A percentile compares a stretch with the other conserved stretches of the same genome.
phyloP scores from a whole-genome alignment of 2,329 filamentous ascomycete species.

The Exophiala bonariae region DNA sequence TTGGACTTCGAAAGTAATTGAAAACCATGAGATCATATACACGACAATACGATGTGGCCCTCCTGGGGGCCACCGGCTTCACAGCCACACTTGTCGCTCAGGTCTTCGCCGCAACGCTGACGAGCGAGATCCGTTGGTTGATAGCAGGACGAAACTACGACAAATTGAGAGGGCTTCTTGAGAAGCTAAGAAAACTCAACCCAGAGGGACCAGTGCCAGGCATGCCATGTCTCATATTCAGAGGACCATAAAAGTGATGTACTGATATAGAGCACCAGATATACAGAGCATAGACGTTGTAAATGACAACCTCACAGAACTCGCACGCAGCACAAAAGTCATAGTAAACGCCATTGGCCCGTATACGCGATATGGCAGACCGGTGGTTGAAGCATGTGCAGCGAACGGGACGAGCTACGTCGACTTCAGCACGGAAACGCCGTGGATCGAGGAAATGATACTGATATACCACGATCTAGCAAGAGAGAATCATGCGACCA shows the following conservation, averaged over 20 bases:
- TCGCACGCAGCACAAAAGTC: slow-evolving; percentile 57
- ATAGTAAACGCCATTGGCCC: slow-evolving; percentile 62
- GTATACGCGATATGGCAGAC: slow-evolving; percentile 61
- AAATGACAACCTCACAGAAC: slow-evolving; percentile 46
- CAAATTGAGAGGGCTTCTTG: slow-evolving; percentile 68
- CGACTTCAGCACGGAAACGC: slow-evolving; percentile 6
- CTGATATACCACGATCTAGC: not conserved
- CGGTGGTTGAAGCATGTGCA: slow-evolving; percentile 60
- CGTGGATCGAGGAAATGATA: slow-evolving; percentile 7
- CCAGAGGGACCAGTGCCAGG: slow-evolving; percentile 43
- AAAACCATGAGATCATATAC: no score
- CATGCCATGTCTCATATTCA: slow-evolving; percentile 29
- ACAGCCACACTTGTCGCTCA: slow-evolving; percentile 75
- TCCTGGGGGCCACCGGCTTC: slow-evolving; percentile 75
- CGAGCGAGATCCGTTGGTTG: slow-evolving; percentile 82
- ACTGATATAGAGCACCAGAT: not conserved
- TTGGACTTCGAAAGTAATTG: no score
- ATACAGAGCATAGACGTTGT: slow-evolving; percentile 33
- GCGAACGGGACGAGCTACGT: not conserved
- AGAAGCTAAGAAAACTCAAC: not conserved
- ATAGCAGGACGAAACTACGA: slow-evolving; percentile 73
- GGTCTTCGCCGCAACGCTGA: slow-evolving; percentile 67
- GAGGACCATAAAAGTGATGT: no score
- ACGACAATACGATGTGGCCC: slow-evolving; percentile 58
- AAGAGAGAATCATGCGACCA: not conserved